Conservation (phyloP, 225 moss, liverwort and hornwort genomes). For the Anthoceros angustus region DNA sequence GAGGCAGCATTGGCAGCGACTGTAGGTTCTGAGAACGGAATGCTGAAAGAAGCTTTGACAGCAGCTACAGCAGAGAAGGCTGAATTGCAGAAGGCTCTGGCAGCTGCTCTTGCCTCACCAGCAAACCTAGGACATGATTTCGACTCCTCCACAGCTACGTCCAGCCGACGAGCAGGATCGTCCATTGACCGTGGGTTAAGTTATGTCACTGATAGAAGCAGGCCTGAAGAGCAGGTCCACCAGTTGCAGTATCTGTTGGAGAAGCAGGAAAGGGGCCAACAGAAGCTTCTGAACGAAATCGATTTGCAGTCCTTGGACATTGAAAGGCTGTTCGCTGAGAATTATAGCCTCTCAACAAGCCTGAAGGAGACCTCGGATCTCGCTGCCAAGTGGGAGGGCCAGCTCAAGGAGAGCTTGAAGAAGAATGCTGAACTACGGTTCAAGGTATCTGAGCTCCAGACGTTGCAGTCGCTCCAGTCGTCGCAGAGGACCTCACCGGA, state of each 20-base stretch:
- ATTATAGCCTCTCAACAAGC: slow-evolving; percentile 51
- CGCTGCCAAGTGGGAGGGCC: slow-evolving; percentile 65
- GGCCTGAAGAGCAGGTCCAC: slow-evolving; percentile 53
- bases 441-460: slow-evolving; percentile 34
- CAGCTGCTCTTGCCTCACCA: neutral
- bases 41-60: slow-evolving; percentile 11
- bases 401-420: slow-evolving; percentile 52
- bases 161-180: neutral
- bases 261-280: slow-evolving; percentile 72
- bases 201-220: slow-evolving; percentile 34
- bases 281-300: slow-evolving; percentile 76
- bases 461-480: slow-evolving; percentile 22
- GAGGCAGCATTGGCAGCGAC: neutral
- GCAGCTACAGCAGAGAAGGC: too few relatives aligned
- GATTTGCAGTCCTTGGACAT: slow-evolving; percentile 90
- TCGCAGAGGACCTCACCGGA: neutral
- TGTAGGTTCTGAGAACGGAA: neutral
- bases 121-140: neutral
- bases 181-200: neutral
- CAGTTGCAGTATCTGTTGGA: slow-evolving; percentile 91
- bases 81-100: slow-evolving; percentile 13
- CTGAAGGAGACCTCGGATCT: slow-evolving; percentile 42
- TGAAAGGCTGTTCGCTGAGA: slow-evolving; percentile 85
- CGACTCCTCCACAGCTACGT: neutral
- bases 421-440: slow-evolving; percentile 39